A percentile compares a stretch with the other conserved stretches of the same genome.
These are phyloP conservation scores for Crocinoboletus sp. DNA, from an alignment of 1,284 basidiomycete genomes.

Conservation along the genomic window DNA sequence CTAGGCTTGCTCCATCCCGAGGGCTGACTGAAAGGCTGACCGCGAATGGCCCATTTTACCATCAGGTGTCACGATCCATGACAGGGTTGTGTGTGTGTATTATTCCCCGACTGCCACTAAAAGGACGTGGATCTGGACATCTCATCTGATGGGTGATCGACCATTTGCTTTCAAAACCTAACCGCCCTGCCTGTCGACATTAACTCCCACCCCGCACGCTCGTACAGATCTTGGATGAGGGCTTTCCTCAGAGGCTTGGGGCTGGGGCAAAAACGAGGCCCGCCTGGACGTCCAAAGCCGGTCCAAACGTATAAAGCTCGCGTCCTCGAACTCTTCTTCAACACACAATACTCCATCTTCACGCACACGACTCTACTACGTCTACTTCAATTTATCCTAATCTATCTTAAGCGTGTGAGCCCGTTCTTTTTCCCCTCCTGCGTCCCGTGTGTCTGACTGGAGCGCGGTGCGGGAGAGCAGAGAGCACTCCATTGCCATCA, in stretches of 20 bases:
- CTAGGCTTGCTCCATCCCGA: slow-evolving; percentile 4
- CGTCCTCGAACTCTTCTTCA: too few species aligned
- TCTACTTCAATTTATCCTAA: slow-evolving; percentile 15
- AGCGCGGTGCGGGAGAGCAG: slow-evolving; percentile 6
- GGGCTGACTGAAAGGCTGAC: slow-evolving; percentile 6
- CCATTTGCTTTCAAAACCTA: slow-evolving; percentile 7
- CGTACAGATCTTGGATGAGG: slow-evolving; percentile 18
- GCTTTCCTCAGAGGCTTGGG: slow-evolving; percentile 11
- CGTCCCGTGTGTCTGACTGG: slow-evolving; percentile 17
- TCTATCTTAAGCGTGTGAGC: slow-evolving; percentile 25
- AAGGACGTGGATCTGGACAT: slow-evolving; percentile 22
- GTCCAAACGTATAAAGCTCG: slow-evolving; percentile 21
- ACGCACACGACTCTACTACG: slow-evolving; percentile 1
- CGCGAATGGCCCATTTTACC: slow-evolving; percentile 19
- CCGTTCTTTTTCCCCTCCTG: background rate
- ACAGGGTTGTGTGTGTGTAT: slow-evolving; percentile 17
- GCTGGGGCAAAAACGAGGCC: slow-evolving; percentile 11
- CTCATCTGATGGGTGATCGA: slow-evolving; percentile 24
- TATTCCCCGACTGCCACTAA: slow-evolving; percentile 14
- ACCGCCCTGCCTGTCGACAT: slow-evolving; percentile 13
- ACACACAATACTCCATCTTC: too few species aligned
- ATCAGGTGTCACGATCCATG: slow-evolving; percentile 15
- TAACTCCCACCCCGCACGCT: slow-evolving; percentile 21
- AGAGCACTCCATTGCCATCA: slow-evolving; percentile 6
- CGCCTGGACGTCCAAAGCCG: too few species aligned